phyloP scores from a whole-genome alignment of 2,329 filamentous ascomycete species.

The Paecilomyces sp. region DNA sequence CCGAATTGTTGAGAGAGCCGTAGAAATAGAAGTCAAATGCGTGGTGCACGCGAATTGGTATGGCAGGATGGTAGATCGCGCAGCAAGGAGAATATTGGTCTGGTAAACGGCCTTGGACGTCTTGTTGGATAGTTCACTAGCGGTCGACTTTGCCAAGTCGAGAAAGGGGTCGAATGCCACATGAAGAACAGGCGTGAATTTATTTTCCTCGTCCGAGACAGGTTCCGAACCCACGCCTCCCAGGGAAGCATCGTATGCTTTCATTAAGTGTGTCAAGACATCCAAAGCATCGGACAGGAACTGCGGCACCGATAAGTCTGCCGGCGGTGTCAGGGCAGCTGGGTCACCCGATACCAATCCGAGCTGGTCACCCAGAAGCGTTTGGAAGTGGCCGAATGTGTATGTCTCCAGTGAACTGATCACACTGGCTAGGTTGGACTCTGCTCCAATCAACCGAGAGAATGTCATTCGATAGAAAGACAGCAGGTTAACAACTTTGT shows the following conservation, averaged over 20 bases:
- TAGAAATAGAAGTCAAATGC: conserved; percentile 52
- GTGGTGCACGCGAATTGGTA: conserved; percentile 56
- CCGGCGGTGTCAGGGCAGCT: conserved; percentile 61
- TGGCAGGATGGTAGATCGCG: conserved; percentile 28
- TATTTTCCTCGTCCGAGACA: conserved; percentile 52
- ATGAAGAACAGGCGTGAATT: conserved; percentile 66
- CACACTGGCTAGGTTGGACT: conserved; percentile 62
- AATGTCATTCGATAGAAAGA: conserved; percentile 87
- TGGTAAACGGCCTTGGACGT: conserved; percentile 43
- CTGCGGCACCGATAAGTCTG: conserved; percentile 68
- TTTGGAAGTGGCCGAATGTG: conserved; percentile 74
- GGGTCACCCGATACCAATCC: conserved; percentile 62
- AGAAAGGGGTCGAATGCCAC: conserved; percentile 85
- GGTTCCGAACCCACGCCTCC: conserved; percentile 37
- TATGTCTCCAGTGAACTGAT: conserved; percentile 65
- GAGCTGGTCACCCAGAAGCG: conserved; percentile 67
- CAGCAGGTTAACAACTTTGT: conserved; percentile 82
- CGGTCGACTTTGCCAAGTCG: conserved; percentile 52
- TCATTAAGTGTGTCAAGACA: conserved; percentile 70
- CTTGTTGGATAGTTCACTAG: conserved; percentile 27
- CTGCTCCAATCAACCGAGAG: conserved; percentile 63
- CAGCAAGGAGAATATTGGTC: conserved; percentile 40
- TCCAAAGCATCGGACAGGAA: conserved; percentile 77
- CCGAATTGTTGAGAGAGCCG: conserved; percentile 38
- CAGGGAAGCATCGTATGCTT: conserved; percentile 78